Evolutionary conservation across 202 grass and related monocot species (phyloP), one percentile per base, ranked within the genome.

Genomic region (Dendrocalamus latiflorus): DNA sequence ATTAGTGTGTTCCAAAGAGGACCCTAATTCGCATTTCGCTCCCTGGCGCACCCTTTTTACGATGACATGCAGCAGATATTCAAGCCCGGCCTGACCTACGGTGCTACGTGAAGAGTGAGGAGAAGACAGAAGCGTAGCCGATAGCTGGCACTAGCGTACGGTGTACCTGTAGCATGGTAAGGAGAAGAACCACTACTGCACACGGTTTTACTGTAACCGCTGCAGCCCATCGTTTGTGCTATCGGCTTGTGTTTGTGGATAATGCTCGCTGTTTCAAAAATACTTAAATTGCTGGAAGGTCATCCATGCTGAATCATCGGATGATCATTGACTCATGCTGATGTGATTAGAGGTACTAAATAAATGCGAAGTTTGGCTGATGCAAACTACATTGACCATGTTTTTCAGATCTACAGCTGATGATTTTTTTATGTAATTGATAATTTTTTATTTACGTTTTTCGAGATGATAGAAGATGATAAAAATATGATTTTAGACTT

Each of bases 271-370:
- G 38, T 14, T 38, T 26, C 8, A 58, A 33, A 8, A 6, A 21
- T 20, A 26, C 21, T 11, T 30, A 1, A 39, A 59, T 28, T 48
- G 39, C 20, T 68, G 39, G 68, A 28, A 45, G 16, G 4, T 47
- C 4, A 39, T 39, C 37, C 37, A 5, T 10, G 74, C 39, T 76
- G 74, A 62, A 76, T 76, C 56, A 62, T 62, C 74, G 39, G 15
- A 62, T 33, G 39, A 33, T 62, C 68, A 43, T 3, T 43, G 43
- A 45, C 43, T 45, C 43, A 45, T 45, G 43, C 43, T 45, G 12
- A 4, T 45, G 44, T 45, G 12, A 45, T 2, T 12, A 45, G 44
- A 45, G 12, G 44, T 45, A 45, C 44, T 45, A 45, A 45, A 45
- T 45, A 13, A 14, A 45, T 13, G 44, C 44, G 4, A 12, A 45